Conservation (phyloP, 1,284 basidiomycete genomes). For the Caloboletus firmus region DNA sequence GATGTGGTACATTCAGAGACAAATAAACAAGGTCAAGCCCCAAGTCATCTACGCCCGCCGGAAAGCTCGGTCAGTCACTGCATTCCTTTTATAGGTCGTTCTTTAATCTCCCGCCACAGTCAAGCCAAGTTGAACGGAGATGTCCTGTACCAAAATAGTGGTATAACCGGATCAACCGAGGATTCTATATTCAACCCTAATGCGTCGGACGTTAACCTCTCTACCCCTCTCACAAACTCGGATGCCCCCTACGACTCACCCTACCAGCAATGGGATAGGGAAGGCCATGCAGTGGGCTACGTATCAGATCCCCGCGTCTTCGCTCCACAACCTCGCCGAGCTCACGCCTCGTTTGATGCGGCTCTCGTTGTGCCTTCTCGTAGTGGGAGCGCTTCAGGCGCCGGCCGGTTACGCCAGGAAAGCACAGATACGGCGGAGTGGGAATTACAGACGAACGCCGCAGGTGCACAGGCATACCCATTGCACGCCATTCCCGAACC, state of each 20-base stretch:
- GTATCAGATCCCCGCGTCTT: constrained; percentile 36
- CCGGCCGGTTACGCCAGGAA: constrained; percentile 19
- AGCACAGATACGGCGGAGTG: constrained; percentile 31
- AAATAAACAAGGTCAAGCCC: constrained; percentile 77
- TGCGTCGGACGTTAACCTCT: constrained; percentile 45
- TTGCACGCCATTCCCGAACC: constrained; percentile 24
- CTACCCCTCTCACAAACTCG: constrained; percentile 22
- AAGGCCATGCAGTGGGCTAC: constrained; percentile 38
- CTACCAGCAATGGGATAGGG: constrained; percentile 41
- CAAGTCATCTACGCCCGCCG: constrained; percentile 72
- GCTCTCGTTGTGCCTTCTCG: constrained; percentile 15
- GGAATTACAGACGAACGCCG: constrained; percentile 29
- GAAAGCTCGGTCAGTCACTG: constrained; percentile 54
- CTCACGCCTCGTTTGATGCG: constrained; percentile 10
- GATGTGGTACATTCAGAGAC: constrained; percentile 79
- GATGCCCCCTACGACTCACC: constrained; percentile 29
- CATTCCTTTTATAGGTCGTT: neutral
- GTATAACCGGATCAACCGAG: constrained; percentile 29
- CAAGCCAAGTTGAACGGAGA: constrained; percentile 49
- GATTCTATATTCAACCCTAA: constrained; percentile 39
- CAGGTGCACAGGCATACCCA: constrained; percentile 27
- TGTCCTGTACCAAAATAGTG: constrained; percentile 33
- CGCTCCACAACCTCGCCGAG: constrained; percentile 42
- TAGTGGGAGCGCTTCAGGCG: constrained; percentile 11
- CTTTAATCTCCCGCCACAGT: constrained; percentile 30